Percentiles rank a stretch among this genome's conserved stretches.
Evolutionary conservation across 768 basidiomycete species (phyloP).

Genomic region (Imleria badia): DNA sequence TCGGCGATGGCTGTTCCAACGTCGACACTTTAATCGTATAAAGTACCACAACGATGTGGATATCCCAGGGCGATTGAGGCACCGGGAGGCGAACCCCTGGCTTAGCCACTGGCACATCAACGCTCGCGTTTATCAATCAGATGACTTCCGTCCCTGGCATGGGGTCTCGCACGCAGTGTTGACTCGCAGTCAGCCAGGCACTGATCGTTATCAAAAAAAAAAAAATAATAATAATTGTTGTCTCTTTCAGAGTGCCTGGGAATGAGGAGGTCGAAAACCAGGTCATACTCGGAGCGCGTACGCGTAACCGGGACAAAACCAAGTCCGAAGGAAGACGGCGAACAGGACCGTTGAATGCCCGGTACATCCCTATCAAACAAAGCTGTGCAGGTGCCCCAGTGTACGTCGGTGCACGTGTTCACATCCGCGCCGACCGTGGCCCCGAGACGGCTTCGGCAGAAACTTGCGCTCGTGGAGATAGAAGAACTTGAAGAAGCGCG

Average conservation of each 20-base stretch:
- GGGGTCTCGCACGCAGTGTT: not conserved
- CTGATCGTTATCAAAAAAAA: not conserved
- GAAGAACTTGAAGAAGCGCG: not conserved
- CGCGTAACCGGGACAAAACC: too few relatives aligned
- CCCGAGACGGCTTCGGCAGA: not conserved
- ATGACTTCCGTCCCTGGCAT: too few relatives aligned
- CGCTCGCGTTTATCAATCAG: too few relatives aligned
- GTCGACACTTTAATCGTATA: not conserved
- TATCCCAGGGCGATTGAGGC: slow-evolving; percentile 3
- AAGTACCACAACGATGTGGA: not conserved
- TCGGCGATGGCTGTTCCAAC: not conserved
- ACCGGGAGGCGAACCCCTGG: not conserved
- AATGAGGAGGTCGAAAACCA: not conserved
- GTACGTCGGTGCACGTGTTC: not conserved
- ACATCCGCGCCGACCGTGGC: not conserved
- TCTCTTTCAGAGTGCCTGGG: not conserved
- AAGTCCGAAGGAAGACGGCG: too few relatives aligned
- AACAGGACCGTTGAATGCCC: too few relatives aligned
- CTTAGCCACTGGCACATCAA: not conserved
- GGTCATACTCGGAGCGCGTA: too few relatives aligned
- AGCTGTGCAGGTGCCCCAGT: not conserved
- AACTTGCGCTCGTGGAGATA: not conserved
- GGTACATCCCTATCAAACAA: too few relatives aligned
- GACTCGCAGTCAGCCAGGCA: slow-evolving; percentile 2
- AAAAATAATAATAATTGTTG: too few relatives aligned